These are phyloP conservation scores for Vigna hirtella DNA, from an alignment of 306 rosid genomes.

Conservation along the genomic window DNA sequence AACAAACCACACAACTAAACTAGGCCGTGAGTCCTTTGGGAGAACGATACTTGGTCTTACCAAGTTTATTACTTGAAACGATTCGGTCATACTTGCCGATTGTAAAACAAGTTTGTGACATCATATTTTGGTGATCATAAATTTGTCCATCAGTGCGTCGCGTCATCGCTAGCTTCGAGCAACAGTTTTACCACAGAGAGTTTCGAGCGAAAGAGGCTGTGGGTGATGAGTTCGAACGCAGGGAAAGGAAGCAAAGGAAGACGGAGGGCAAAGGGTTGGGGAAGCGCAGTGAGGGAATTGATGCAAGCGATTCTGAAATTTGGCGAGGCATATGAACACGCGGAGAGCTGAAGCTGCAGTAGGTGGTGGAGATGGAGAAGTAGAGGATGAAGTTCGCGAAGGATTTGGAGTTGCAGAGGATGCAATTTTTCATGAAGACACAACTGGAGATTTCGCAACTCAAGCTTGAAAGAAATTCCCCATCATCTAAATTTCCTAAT, in stretches of 20 bases:
- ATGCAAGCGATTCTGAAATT: constrained; percentile 82
- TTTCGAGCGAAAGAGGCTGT: constrained; percentile 62
- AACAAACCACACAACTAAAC: too few species aligned
- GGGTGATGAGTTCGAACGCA: constrained; percentile 45
- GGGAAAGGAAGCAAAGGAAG: constrained; percentile 44
- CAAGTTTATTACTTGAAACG: too few species aligned
- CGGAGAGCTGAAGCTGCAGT: constrained; percentile 83
- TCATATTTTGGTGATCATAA: too few species aligned
- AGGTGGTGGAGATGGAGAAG: constrained; percentile 96
- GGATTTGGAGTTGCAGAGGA: constrained; percentile 93
- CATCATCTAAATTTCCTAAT: too few species aligned
- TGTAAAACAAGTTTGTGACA: too few species aligned
- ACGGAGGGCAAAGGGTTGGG: constrained; percentile 57
- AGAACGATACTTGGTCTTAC: too few species aligned
- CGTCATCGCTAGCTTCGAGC: constrained; percentile 63
- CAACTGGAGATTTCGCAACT: too few species aligned
- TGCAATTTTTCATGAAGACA: constrained; percentile 91
- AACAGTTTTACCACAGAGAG: constrained; percentile 67
- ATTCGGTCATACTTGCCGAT: too few species aligned
- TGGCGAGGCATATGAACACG: constrained; percentile 93
- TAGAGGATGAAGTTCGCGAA: constrained; percentile 89
- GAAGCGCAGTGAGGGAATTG: constrained; percentile 79
- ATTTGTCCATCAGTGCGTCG: too few species aligned
- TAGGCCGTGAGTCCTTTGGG: too few species aligned
- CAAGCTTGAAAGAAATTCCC: too few species aligned